Conservation (phyloP, 2,329 filamentous ascomycete genomes). For the Thielaviopsis musarum region DNA sequence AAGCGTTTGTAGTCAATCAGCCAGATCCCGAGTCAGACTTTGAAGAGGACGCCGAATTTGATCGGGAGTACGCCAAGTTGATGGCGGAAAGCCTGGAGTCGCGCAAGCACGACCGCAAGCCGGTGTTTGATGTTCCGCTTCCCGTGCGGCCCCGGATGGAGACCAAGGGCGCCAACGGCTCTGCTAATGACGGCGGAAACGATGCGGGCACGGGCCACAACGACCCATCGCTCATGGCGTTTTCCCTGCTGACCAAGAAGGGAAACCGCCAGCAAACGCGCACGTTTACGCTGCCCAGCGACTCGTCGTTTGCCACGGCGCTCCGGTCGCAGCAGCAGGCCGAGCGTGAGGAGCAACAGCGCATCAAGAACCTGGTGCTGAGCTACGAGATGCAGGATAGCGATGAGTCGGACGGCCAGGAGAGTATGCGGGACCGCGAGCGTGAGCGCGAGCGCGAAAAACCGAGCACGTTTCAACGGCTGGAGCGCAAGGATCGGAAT, state of each 20-base stretch:
- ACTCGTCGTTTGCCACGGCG: conserved; percentile 87
- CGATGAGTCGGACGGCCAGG: conserved; percentile 53
- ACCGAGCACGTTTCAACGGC: conserved; percentile 31
- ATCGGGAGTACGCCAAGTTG: conserved; percentile 93
- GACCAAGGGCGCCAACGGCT: neutral
- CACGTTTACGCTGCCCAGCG: conserved; percentile 73
- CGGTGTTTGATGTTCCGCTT: conserved; percentile 90
- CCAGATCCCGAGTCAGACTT: conserved; percentile 83
- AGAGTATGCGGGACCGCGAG: neutral
- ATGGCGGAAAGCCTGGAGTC: conserved; percentile 96
- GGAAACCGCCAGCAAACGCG: conserved; percentile 93
- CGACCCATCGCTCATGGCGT: conserved; percentile 59
- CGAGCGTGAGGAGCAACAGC: conserved; percentile 88
- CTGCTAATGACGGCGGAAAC: conserved; percentile 13
- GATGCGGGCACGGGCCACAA: neutral
- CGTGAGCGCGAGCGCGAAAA: conserved; percentile 26
- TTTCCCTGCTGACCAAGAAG: conserved; percentile 86
- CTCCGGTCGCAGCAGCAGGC: conserved; percentile 94
- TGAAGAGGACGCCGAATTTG: conserved; percentile 91
- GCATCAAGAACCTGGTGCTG: conserved; percentile 93
- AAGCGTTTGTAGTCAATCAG: conserved; percentile 80
- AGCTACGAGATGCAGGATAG: conserved; percentile 87
- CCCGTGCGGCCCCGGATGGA: conserved; percentile 55
- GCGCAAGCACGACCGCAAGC: conserved; percentile 87
- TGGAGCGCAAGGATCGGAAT: conserved; percentile 43